Evolutionary conservation across 2,329 filamentous ascomycete genomes (phyloP).

Genomic region (Trichoderma aggressivum): DNA sequence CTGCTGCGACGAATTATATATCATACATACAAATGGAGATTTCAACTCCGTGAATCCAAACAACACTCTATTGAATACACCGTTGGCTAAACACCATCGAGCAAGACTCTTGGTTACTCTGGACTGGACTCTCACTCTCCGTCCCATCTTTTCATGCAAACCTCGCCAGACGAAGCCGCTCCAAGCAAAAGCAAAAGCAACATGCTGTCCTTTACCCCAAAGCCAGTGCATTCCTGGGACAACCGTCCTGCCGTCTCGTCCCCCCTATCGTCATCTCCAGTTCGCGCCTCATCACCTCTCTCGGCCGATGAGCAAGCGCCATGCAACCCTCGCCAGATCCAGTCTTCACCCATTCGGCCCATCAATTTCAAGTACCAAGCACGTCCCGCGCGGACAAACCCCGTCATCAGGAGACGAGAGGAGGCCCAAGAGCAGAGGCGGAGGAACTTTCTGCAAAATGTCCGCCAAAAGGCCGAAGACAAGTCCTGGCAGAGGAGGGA

Average conservation of each 20-base stretch:
- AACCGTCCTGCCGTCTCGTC: conserved; percentile 50
- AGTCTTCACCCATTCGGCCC: conserved; percentile 44
- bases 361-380: conserved; percentile 50
- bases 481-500: conserved; percentile 58
- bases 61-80: background rate
- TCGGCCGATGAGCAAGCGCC: conserved; percentile 43
- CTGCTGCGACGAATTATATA: background rate
- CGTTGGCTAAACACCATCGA: background rate
- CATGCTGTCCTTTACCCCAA: conserved; percentile 43
- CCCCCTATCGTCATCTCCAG: conserved; percentile 57
- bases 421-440: conserved; percentile 61
- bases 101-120: background rate
- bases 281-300: conserved; percentile 50
- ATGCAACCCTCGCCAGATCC: conserved; percentile 38
- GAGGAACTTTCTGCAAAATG: conserved; percentile 65
- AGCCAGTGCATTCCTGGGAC: conserved; percentile 45
- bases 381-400: conserved; percentile 59
- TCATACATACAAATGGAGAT: background rate
- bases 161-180: conserved; percentile 30
- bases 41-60: background rate
- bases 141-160: conserved; percentile 29
- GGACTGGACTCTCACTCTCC: background rate
- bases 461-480: conserved; percentile 59
- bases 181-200: conserved; percentile 27
- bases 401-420: conserved; percentile 58